Evolutionary conservation across 208 protist genomes (phyloP).

Genomic region (Entamoeba invadens): DNA sequence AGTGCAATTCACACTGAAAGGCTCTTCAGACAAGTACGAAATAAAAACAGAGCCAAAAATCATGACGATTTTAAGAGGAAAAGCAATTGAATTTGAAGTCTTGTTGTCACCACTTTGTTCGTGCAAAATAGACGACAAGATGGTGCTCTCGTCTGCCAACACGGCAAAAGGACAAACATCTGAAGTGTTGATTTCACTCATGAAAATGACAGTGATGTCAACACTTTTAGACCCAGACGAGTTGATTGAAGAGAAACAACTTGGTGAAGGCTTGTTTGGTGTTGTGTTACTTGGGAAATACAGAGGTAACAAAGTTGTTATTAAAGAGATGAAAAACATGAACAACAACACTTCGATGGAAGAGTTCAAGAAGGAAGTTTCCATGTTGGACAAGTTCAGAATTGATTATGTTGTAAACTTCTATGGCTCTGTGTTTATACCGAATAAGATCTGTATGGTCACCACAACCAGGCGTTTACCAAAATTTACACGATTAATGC

Average conservation of each 20-base stretch:
- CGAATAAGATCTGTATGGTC: neutral
- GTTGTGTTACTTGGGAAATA: neutral
- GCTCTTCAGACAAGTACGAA: neutral
- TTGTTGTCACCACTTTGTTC: neutral
- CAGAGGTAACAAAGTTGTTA: neutral
- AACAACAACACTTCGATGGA: neutral
- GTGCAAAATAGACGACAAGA: neutral
- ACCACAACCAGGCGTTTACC: too few species aligned
- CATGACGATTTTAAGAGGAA: neutral
- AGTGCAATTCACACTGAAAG: neutral
- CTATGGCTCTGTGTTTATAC: neutral
- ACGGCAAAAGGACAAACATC: neutral
- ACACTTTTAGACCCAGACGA: neutral
- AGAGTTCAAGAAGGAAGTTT: neutral
- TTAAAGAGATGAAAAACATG: neutral
- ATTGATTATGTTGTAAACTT: neutral
- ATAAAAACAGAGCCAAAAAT: neutral
- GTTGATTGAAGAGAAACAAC: neutral
- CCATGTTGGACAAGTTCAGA: neutral
- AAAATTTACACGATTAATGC: too few species aligned
- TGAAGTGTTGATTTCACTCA: neutral
- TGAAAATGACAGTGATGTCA: neutral
- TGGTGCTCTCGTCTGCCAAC: neutral
- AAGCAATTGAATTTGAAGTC: neutral
- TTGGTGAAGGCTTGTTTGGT: neutral